Conservation (phyloP, 768 basidiomycete species). For the Mrakia hoshinonis region DNA sequence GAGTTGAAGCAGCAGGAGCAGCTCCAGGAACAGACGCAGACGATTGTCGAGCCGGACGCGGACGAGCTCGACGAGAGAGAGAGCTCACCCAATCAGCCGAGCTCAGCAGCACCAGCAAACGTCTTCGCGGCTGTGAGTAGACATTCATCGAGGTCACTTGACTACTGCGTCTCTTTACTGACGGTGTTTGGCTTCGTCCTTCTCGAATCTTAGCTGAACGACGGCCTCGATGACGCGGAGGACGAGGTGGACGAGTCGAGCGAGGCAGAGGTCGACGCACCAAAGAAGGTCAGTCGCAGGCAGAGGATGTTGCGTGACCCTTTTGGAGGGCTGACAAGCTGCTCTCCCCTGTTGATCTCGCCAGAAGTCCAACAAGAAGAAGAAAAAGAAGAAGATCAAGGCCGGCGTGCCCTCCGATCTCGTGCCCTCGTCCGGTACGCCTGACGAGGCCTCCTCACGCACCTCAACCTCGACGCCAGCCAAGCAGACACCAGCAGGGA, state of each 20-base stretch:
- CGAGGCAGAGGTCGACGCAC: conserved; percentile 44
- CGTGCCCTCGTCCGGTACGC: not conserved
- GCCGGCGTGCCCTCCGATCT: conserved; percentile 19
- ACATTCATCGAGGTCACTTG: not conserved
- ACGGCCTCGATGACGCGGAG: conserved; percentile 23
- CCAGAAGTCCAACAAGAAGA: conserved; percentile 32
- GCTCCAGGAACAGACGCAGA: not conserved
- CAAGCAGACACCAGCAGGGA: not conserved
- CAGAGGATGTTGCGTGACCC: not conserved
- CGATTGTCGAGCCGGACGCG: not conserved
- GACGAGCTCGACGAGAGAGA: conserved; percentile 25
- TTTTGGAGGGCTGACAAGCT: not conserved
- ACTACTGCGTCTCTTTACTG: conserved; percentile 17
- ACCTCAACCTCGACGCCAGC: not conserved
- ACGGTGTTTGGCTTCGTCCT: not conserved
- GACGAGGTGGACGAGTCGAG: conserved; percentile 33
- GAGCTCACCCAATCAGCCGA: not conserved
- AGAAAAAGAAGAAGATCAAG: conserved; percentile 40
- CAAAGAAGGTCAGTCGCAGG: conserved; percentile 33
- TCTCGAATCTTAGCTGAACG: conserved; percentile 9
- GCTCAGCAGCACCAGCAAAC: not conserved
- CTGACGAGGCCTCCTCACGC: not conserved
- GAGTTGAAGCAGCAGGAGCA: not conserved
- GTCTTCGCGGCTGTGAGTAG: conserved; percentile 18
- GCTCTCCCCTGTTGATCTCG: not conserved